A percentile compares a stretch with the other conserved stretches of the same genome.
phyloP scores from a whole-genome alignment of 2,329 filamentous ascomycete species.

The Fusarium sp. region DNA sequence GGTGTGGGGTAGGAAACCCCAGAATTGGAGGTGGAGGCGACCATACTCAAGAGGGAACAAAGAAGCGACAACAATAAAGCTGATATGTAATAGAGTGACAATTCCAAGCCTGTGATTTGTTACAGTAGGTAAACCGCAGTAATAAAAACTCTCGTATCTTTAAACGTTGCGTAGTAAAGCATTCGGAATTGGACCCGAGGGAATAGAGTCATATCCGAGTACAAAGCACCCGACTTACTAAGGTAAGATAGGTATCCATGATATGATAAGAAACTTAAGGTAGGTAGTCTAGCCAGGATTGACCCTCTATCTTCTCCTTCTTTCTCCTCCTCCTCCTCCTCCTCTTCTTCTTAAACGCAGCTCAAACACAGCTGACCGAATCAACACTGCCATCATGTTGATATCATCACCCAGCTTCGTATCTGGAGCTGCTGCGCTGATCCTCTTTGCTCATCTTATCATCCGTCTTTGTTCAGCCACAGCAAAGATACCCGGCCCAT shows the following conservation, averaged over 20 bases:
- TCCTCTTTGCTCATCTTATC: constrained; percentile 46
- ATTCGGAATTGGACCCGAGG: constrained; percentile 19
- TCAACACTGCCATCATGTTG: constrained; percentile 34
- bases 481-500: constrained; percentile 61
- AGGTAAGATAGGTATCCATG: too few species aligned
- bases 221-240: constrained; percentile 1
- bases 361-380: neutral
- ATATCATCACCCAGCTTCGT: constrained; percentile 48
- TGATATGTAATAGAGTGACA: constrained; percentile 19
- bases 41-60: constrained; percentile 17
- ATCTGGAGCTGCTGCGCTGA: constrained; percentile 34
- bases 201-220: constrained; percentile 25
- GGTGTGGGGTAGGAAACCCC: constrained; percentile 5
- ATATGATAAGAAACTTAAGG: constrained; percentile 37
- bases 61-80: constrained; percentile 14
- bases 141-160: constrained; percentile 9
- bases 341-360: neutral
- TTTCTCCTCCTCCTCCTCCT: neutral
- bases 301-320: neutral
- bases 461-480: constrained; percentile 51
- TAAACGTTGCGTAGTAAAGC: constrained; percentile 13
- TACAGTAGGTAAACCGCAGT: neutral
- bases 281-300: neutral
- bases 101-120: constrained; percentile 9
- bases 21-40: constrained; percentile 26